phyloP scores from a whole-genome alignment of 495 filamentous ascomycete genomes.

The Penicillium canariense region DNA sequence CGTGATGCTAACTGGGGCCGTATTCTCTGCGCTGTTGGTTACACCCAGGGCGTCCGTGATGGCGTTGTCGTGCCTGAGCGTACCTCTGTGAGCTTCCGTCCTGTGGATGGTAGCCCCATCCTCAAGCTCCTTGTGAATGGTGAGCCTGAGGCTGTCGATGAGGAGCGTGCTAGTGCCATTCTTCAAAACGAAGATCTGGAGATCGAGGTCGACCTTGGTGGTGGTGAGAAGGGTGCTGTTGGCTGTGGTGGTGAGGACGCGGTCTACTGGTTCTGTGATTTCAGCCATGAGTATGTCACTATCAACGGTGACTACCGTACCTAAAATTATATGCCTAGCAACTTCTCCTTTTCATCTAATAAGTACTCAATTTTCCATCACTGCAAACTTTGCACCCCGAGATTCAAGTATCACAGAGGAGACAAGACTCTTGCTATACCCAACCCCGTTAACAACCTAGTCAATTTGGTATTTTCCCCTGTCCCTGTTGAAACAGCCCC shows the following conservation, averaged over 20 bases:
- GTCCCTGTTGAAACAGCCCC: not conserved
- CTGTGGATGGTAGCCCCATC: slow-evolving; percentile 74
- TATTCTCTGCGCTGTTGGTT: slow-evolving; percentile 92
- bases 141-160: slow-evolving; percentile 91
- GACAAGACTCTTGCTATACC: not conserved
- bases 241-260: slow-evolving; percentile 65
- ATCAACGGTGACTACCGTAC: slow-evolving; percentile 93
- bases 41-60: slow-evolving; percentile 66
- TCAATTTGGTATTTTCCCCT: not conserved
- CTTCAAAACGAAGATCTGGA: slow-evolving; percentile 83
- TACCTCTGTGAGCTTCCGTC: slow-evolving; percentile 90
- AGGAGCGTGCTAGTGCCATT: slow-evolving; percentile 79
- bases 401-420: too few species aligned
- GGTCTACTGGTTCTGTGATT: slow-evolving; percentile 94
- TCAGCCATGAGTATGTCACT: slow-evolving; percentile 95
- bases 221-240: slow-evolving; percentile 41
- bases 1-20: slow-evolving; percentile 98
- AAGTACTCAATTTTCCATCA: too few species aligned
- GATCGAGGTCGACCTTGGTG: slow-evolving; percentile 67
- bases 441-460: not conserved
- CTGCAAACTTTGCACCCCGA: too few species aligned
- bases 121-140: slow-evolving; percentile 85
- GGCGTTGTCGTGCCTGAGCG: slow-evolving; percentile 72
- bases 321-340: slow-evolving; percentile 30
- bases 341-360: not conserved